Conservation (phyloP, 208 protist genomes). For the Porcisia hertigi region DNA sequence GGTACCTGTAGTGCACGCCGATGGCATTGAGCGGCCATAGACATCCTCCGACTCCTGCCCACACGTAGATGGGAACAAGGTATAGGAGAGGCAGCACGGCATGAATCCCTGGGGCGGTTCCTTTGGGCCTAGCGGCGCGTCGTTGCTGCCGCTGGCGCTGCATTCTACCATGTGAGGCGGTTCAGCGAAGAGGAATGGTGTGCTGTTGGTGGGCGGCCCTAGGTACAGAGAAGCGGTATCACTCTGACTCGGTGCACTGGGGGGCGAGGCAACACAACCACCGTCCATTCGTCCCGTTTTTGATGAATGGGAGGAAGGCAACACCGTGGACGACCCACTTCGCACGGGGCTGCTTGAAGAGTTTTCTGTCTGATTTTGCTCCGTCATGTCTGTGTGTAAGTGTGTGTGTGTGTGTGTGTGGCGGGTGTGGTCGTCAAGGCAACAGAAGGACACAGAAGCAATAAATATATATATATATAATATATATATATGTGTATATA, state of each 20-base stretch:
- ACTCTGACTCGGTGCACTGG: neutral
- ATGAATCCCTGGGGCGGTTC: slow-evolving; percentile 3
- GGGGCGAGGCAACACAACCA: neutral
- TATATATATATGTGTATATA: too few species aligned
- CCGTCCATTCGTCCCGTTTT: neutral
- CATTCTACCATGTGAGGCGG: neutral
- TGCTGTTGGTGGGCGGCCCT: neutral
- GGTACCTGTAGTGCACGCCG: neutral
- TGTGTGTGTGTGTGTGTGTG: neutral
- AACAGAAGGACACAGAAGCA: neutral
- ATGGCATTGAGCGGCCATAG: slow-evolving; percentile 1
- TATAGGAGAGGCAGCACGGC: neutral
- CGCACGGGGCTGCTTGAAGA: neutral
- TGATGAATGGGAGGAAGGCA: neutral
- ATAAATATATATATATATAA: too few species aligned
- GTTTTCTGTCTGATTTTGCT: neutral
- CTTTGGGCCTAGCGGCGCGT: neutral
- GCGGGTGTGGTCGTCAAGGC: neutral
- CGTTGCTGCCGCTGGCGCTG: neutral
- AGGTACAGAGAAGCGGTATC: neutral
- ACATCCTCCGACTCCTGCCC: slow-evolving; percentile 2
- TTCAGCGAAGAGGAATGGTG: neutral
- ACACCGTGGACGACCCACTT: neutral
- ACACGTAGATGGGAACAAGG: neutral
- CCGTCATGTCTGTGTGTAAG: neutral